Percentiles rank a stretch among this genome's conserved stretches.
Evolutionary conservation across 2,329 filamentous ascomycete genomes (phyloP).

Genomic region (Emmonsia crescens): DNA sequence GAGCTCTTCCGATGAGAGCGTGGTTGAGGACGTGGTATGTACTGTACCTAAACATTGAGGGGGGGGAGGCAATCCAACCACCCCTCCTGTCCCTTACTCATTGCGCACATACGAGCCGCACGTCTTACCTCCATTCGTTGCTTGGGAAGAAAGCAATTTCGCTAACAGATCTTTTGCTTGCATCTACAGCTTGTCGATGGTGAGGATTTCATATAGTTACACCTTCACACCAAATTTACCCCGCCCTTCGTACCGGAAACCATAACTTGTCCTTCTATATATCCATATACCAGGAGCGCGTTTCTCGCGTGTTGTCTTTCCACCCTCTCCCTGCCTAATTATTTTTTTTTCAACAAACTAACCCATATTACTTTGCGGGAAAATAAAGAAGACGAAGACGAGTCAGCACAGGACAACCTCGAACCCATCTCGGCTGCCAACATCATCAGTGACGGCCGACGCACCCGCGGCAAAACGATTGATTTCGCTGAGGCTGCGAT

Average conservation of each 20-base stretch:
- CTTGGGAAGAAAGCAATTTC: background rate
- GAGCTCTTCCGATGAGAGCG: constrained; percentile 56
- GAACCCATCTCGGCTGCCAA: constrained; percentile 86
- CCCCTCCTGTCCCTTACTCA: background rate
- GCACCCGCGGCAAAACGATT: constrained; percentile 85
- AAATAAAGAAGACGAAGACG: constrained; percentile 61
- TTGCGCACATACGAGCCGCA: background rate
- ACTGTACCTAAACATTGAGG: background rate
- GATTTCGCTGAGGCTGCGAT: constrained; percentile 86
- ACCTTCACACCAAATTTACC: background rate
- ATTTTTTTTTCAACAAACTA: constrained; percentile 18
- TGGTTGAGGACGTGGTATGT: constrained; percentile 37
- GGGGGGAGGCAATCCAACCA: too few relatives aligned
- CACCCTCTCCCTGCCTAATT: background rate
- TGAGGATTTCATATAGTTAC: constrained; percentile 5
- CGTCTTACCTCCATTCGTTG: background rate
- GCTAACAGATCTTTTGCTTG: constrained; percentile 10
- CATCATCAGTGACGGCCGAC: constrained; percentile 66
- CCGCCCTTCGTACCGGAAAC: background rate
- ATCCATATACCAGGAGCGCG: constrained; percentile 10
- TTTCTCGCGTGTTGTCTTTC: background rate
- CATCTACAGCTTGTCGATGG: constrained; percentile 20
- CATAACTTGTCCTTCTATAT: constrained; percentile 9
- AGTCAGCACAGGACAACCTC: constrained; percentile 50
- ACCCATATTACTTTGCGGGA: constrained; percentile 13